These are phyloP conservation scores for Exophiala bonariae DNA, from an alignment of 2,329 filamentous ascomycete species.

Conservation along the genomic window DNA sequence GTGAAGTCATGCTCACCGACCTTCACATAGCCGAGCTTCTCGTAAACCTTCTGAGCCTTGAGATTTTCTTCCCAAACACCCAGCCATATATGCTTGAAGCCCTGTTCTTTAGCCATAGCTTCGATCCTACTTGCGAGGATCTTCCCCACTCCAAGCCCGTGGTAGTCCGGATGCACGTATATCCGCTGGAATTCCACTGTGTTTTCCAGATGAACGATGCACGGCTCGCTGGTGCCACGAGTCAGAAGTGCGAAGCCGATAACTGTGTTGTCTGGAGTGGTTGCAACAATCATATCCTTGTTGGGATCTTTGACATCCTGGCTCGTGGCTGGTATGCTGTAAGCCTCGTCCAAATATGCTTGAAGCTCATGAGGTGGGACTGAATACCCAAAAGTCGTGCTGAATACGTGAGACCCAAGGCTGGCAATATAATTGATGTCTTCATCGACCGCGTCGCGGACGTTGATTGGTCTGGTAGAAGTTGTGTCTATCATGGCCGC, in stretches of 20 bases:
- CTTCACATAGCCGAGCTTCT: constrained; percentile 40
- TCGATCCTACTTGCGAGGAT: constrained; percentile 34
- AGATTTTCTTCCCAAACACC: constrained; percentile 52
- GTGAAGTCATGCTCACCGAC: constrained; percentile 46
- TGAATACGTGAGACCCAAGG: constrained; percentile 41
- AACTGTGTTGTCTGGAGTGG: constrained; percentile 25
- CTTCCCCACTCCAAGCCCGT: constrained; percentile 43
- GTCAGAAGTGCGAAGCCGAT: constrained; percentile 46
- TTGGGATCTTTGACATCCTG: constrained; percentile 29
- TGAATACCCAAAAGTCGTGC: constrained; percentile 44
- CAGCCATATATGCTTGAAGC: constrained; percentile 44
- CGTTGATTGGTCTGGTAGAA: constrained; percentile 3
- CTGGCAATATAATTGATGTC: constrained; percentile 35
- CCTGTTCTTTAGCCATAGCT: constrained; percentile 37
- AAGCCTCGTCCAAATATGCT: constrained; percentile 40
- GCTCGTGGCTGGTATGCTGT: constrained; percentile 31
- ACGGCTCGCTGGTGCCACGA: constrained; percentile 39
- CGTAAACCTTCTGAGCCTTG: constrained; percentile 41
- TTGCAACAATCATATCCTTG: constrained; percentile 33
- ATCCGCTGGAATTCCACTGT: constrained; percentile 46
- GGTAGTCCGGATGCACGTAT: constrained; percentile 39
- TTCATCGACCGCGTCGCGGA: constrained; percentile 30
- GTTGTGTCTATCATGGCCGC: no score
- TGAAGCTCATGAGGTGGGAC: constrained; percentile 39
- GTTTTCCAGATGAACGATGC: constrained; percentile 32